Evolutionary conservation across 2,329 filamentous ascomycete species (phyloP).

Genomic region (Kalaharituber pfeilii): DNA sequence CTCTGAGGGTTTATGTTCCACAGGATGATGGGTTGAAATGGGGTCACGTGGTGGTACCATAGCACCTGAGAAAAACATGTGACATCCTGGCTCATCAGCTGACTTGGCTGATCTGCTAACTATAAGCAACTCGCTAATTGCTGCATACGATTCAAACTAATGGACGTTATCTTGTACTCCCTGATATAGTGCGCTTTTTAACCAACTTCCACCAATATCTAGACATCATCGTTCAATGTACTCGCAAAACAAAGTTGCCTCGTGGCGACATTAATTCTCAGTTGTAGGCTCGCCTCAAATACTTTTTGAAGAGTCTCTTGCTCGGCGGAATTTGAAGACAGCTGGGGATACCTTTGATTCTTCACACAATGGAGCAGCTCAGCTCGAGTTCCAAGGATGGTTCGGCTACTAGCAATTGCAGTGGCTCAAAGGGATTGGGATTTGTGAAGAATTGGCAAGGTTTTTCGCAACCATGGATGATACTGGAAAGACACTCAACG

Average conservation of each 20-base stretch:
- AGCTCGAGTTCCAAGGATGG: constrained; percentile 54
- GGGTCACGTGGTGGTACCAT: too few species aligned
- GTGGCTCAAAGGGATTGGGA: constrained; percentile 85
- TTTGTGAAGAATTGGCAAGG: constrained; percentile 81
- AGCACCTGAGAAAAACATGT: too few species aligned
- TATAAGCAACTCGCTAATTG: too few species aligned
- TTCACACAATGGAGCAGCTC: constrained; percentile 65
- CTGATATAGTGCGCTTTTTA: constrained; percentile 36
- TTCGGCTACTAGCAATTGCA: constrained; percentile 62
- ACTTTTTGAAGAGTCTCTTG: constrained; percentile 81
- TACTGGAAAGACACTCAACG: constrained; percentile 51
- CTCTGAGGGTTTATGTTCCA: not conserved
- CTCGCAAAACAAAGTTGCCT: constrained; percentile 59
- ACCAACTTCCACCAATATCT: constrained; percentile 52
- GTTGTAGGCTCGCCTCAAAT: constrained; percentile 80
- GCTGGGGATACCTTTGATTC: constrained; percentile 88
- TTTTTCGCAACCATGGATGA: constrained; percentile 88
- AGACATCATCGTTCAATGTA: constrained; percentile 91
- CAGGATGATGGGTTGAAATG: too few species aligned
- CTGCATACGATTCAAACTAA: too few species aligned
- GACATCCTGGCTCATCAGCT: too few species aligned
- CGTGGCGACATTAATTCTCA: constrained; percentile 39
- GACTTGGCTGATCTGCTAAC: too few species aligned
- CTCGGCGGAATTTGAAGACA: constrained; percentile 74
- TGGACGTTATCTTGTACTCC: too few species aligned